Conservation (phyloP, 1,284 basidiomycete genomes). For the Gomphus bonarii region DNA sequence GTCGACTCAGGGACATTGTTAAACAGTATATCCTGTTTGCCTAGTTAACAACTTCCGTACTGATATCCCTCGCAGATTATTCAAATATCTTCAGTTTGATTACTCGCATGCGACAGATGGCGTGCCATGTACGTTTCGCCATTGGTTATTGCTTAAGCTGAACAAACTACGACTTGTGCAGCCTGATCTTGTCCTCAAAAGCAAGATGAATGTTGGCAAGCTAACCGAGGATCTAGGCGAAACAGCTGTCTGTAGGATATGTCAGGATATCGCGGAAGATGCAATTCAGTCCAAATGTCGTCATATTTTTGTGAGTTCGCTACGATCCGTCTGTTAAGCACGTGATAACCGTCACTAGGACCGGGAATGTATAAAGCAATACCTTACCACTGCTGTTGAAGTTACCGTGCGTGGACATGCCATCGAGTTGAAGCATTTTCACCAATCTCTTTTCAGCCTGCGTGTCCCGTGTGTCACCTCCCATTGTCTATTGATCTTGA, state of each 20-base stretch:
- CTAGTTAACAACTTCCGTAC: neutral
- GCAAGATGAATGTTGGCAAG: constrained; percentile 61
- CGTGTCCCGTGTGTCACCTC: constrained; percentile 93
- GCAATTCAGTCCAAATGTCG: constrained; percentile 89
- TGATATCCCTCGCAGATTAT: constrained; percentile 51
- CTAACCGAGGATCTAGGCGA: constrained; percentile 57
- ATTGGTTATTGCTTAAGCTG: neutral
- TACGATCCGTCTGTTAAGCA: neutral
- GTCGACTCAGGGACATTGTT: constrained; percentile 85
- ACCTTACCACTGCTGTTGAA: constrained; percentile 73
- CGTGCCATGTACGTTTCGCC: constrained; percentile 48
- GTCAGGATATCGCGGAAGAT: constrained; percentile 95
- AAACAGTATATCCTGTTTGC: constrained; percentile 56
- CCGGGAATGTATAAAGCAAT: constrained; percentile 93
- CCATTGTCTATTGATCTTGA: constrained; percentile 93
- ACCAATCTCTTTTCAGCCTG: constrained; percentile 43
- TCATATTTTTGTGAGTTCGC: constrained; percentile 53
- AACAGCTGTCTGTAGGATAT: constrained; percentile 84
- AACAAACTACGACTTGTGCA: constrained; percentile 22
- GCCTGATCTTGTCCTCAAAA: constrained; percentile 90
- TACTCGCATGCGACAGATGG: constrained; percentile 92
- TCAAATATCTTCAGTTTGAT: constrained; percentile 90
- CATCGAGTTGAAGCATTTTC: constrained; percentile 3
- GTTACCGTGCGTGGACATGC: constrained; percentile 38
- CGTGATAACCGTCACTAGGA: constrained; percentile 32